Percentiles rank a stretch among this genome's conserved stretches.
Conservation (phyloP, 202 grass and related monocot genomes). For the Elaeis oleifera region DNA sequence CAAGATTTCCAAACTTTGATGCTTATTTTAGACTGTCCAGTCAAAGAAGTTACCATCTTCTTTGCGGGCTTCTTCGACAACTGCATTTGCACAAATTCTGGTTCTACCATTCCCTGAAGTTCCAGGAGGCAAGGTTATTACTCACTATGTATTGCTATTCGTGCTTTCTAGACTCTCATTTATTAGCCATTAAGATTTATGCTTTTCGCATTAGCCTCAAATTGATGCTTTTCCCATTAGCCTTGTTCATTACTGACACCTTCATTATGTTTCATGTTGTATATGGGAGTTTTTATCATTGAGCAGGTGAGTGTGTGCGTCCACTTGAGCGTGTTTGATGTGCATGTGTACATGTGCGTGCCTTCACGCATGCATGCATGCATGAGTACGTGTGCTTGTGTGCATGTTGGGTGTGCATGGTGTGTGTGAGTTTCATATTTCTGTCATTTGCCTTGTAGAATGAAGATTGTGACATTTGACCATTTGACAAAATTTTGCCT, state of each 20-base stretch:
- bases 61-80: slow-evolving; percentile 66
- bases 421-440: too few species aligned
- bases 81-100: slow-evolving; percentile 63
- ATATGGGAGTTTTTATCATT: too few species aligned
- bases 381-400: too few species aligned
- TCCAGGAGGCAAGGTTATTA: slow-evolving; percentile 53
- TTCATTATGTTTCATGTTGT: too few species aligned
- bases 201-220: not conserved
- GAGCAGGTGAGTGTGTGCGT: too few species aligned
- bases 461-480: not conserved
- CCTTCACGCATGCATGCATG: too few species aligned
- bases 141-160: not conserved
- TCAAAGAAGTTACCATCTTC: slow-evolving; percentile 60
- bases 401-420: too few species aligned
- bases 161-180: not conserved
- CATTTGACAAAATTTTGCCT: not conserved
- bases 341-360: too few species aligned
- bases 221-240: not conserved
- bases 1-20: slow-evolving; percentile 51
- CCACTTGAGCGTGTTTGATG: too few species aligned
- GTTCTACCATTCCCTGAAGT: slow-evolving; percentile 78
- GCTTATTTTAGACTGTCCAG: slow-evolving; percentile 82
- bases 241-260: not conserved
- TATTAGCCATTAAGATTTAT: not conserved
- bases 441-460: too few species aligned